Evolutionary conservation across 2,329 filamentous ascomycete genomes (phyloP).

Genomic region (Fusarium equiseti): DNA sequence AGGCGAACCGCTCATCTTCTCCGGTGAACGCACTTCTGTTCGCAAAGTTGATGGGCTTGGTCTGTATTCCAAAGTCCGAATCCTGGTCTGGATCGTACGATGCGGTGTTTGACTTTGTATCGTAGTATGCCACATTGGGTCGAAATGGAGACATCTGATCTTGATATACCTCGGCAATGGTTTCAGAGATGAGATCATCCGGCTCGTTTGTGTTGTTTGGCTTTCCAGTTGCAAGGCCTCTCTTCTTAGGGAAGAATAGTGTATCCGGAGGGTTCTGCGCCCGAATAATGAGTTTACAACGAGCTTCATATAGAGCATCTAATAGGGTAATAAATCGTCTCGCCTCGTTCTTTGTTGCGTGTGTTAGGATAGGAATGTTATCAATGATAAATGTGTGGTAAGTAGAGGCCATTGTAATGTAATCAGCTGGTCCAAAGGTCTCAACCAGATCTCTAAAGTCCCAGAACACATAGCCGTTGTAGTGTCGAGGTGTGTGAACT

Average conservation of each 20-base stretch:
- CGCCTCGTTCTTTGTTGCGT: slow-evolving; percentile 82
- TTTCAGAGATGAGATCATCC: slow-evolving; percentile 59
- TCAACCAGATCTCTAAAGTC: slow-evolving; percentile 76
- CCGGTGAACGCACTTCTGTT: slow-evolving; percentile 78
- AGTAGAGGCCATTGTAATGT: slow-evolving; percentile 82
- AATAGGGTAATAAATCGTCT: slow-evolving; percentile 83
- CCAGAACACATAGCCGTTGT: slow-evolving; percentile 71
- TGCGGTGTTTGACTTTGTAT: slow-evolving; percentile 58
- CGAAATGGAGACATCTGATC: slow-evolving; percentile 82
- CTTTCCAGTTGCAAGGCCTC: slow-evolving; percentile 28
- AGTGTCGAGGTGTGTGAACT: slow-evolving; percentile 69
- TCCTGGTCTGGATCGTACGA: slow-evolving; percentile 69
- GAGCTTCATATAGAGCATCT: slow-evolving; percentile 84
- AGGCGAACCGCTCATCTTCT: slow-evolving; percentile 85
- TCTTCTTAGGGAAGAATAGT: slow-evolving; percentile 79
- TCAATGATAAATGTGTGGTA: slow-evolving; percentile 84
- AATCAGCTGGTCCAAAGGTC: slow-evolving; percentile 81
- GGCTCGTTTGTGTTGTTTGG: slow-evolving; percentile 35
- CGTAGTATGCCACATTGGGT: slow-evolving; percentile 79
- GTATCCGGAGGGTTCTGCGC: slow-evolving; percentile 77
- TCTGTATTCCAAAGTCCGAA: slow-evolving; percentile 63
- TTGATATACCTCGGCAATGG: slow-evolving; percentile 77
- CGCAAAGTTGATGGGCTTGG: slow-evolving; percentile 70
- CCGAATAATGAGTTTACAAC: slow-evolving; percentile 78
- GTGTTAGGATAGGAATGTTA: slow-evolving; percentile 73